Conservation (phyloP, 176 grass and related monocot species). For the barley (Hordeum vulgare) region DNA sequence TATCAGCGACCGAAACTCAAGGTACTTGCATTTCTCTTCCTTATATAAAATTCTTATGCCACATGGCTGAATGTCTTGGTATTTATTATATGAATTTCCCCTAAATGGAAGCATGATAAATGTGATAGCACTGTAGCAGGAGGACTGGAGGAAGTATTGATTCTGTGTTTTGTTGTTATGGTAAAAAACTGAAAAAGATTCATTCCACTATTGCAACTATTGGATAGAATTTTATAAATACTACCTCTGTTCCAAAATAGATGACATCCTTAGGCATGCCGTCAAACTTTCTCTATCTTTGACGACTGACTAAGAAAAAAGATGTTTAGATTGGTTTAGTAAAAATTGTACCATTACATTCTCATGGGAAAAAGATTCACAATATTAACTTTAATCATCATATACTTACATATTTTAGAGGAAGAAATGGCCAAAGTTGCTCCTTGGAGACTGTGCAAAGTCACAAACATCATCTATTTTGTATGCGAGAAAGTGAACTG, state of each 20-base stretch:
- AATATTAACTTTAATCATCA: not conserved
- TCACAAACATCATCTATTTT: not conserved
- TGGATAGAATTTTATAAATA: not conserved
- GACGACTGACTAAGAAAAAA: not conserved
- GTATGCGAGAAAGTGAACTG: not conserved
- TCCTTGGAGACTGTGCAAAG: not conserved
- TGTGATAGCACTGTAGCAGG: not conserved
- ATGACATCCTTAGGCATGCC: not conserved
- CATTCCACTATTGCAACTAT: not conserved
- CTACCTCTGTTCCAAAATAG: not conserved
- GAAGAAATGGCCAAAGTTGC: not conserved
- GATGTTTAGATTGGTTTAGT: not conserved
- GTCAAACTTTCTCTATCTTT: not conserved
- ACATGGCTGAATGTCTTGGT: not conserved
- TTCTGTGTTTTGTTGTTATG: not conserved
- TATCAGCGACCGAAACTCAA: constrained; percentile 23
- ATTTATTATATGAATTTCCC: not conserved
- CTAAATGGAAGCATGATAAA: not conserved
- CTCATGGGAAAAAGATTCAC: not conserved
- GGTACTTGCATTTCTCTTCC: not conserved
- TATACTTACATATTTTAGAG: not conserved
- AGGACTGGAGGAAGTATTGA: not conserved
- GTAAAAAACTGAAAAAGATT: not conserved
- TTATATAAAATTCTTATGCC: not conserved
- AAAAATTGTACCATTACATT: not conserved